Conservation (phyloP, 371 early-diverging fungal genomes). For the Choanephora cucurbitarum region DNA sequence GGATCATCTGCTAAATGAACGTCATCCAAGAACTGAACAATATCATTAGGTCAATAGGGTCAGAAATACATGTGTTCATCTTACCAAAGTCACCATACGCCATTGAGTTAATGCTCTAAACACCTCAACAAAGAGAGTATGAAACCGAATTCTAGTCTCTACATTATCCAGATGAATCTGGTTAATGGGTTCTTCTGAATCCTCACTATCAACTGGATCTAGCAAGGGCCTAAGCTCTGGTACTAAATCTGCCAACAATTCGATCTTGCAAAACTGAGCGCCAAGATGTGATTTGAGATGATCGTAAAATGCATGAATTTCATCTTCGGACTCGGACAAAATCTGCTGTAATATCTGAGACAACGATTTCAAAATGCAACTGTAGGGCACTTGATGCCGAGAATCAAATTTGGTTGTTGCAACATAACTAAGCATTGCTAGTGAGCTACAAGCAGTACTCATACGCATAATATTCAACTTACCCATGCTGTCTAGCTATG, state of each 20-base stretch:
- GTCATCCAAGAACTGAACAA: slow-evolving; percentile 44
- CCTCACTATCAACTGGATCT: slow-evolving; percentile 24
- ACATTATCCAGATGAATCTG: slow-evolving; percentile 37
- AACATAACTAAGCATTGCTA: too few species aligned
- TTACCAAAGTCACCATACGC: slow-evolving; percentile 52
- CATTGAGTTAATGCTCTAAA: slow-evolving; percentile 43
- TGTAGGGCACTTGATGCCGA: slow-evolving; percentile 42
- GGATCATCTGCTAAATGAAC: slow-evolving; percentile 53
- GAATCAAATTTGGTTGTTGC: slow-evolving; percentile 44
- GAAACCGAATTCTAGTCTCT: slow-evolving; percentile 43
- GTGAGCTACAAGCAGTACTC: neutral
- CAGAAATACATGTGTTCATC: neutral
- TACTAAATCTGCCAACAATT: slow-evolving; percentile 36
- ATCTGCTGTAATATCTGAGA: slow-evolving; percentile 50
- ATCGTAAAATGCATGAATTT: slow-evolving; percentile 35
- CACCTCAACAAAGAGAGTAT: slow-evolving; percentile 44
- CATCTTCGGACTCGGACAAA: slow-evolving; percentile 44
- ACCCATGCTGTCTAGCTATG: slow-evolving; percentile 46
- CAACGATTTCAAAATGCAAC: slow-evolving; percentile 36
- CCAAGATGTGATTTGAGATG: slow-evolving; percentile 37
- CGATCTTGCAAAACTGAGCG: slow-evolving; percentile 38
- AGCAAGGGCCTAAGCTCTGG: slow-evolving; percentile 44
- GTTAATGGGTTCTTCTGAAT: slow-evolving; percentile 16
- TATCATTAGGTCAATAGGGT: neutral
- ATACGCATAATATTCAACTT: slow-evolving; percentile 2